phyloP scores from a whole-genome alignment of 2,329 filamentous ascomycete species.

The Pyricularia sp. region DNA sequence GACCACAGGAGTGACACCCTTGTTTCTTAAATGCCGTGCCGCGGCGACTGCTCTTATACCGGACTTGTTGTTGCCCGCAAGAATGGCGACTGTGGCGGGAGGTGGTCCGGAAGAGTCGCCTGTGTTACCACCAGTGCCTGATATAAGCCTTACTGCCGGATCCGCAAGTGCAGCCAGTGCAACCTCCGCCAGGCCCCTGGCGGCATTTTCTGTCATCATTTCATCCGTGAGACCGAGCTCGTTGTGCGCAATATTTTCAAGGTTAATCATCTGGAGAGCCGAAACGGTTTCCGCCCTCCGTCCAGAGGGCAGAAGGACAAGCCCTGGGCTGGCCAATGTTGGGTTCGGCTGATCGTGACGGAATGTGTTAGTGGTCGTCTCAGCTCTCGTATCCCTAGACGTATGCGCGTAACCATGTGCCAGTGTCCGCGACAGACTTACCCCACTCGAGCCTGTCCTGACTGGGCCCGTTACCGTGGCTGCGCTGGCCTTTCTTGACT shows the following conservation, averaged over 20 bases:
- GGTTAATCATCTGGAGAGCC: slow-evolving; percentile 78
- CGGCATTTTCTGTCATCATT: slow-evolving; percentile 86
- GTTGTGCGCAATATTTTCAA: slow-evolving; percentile 83
- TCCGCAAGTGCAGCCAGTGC: slow-evolving; percentile 60
- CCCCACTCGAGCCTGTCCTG: slow-evolving; percentile 4
- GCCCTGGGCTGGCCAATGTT: slow-evolving; percentile 23
- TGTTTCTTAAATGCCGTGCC: slow-evolving; percentile 77
- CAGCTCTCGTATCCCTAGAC: not conserved
- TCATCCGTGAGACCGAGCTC: slow-evolving; percentile 83
- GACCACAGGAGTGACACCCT: slow-evolving; percentile 70
- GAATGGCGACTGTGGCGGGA: slow-evolving; percentile 48
- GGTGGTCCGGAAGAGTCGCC: slow-evolving; percentile 1
- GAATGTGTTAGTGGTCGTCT: not conserved
- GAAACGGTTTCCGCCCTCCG: slow-evolving; percentile 54
- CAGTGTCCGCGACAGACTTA: not conserved
- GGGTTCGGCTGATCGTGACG: not conserved
- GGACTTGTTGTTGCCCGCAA: slow-evolving; percentile 93
- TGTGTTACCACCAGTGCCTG: slow-evolving; percentile 26
- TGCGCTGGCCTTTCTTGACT: slow-evolving; percentile 47
- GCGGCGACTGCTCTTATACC: slow-evolving; percentile 79
- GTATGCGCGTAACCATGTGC: not conserved
- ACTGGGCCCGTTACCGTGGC: slow-evolving; percentile 8
- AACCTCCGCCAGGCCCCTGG: slow-evolving; percentile 78
- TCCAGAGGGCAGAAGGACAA: slow-evolving; percentile 45
- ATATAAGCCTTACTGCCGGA: slow-evolving; percentile 47